A percentile compares a stretch with the other conserved stretches of the same genome.
These are phyloP conservation scores for Sporothrix phasma DNA, from an alignment of 2,329 filamentous ascomycete species.

Conservation along the genomic window DNA sequence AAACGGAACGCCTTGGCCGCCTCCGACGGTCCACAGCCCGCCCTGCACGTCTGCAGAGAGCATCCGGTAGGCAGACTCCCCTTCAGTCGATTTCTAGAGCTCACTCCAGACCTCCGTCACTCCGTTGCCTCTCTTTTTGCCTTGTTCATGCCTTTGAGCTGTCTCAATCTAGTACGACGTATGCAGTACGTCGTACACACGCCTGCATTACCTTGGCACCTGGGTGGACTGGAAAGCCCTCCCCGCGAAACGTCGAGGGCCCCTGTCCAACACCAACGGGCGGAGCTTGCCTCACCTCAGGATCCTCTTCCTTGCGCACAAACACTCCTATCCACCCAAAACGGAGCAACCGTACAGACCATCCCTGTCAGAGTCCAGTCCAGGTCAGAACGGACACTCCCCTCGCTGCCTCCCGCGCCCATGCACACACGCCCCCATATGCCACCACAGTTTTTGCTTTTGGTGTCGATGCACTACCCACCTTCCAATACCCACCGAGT, in stretches of 20 bases:
- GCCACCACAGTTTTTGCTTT: neutral
- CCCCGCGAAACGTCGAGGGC: constrained; percentile 1
- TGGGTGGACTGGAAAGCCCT: constrained; percentile 1
- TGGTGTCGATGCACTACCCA: neutral
- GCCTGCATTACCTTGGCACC: constrained; percentile 11
- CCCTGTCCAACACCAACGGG: constrained; percentile 14
- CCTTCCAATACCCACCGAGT: neutral
- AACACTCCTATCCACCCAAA: neutral
- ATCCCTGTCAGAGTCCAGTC: neutral
- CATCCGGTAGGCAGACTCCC: neutral
- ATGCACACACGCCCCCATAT: neutral
- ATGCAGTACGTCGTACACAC: constrained; percentile 1
- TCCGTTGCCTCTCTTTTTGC: neutral
- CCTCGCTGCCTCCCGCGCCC: neutral
- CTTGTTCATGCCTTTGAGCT: neutral
- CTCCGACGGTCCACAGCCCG: neutral
- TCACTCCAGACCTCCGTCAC: neutral
- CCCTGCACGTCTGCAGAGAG: neutral
- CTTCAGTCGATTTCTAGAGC: neutral
- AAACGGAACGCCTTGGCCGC: neutral
- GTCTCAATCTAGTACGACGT: neutral
- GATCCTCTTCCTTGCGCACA: constrained; percentile 10
- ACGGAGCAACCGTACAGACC: constrained; percentile 4
- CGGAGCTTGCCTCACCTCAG: constrained; percentile 12
- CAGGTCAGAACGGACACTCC: neutral